These are phyloP conservation scores for Boechera stricta DNA, from an alignment of 345 rosid genomes.

Conservation along the genomic window DNA sequence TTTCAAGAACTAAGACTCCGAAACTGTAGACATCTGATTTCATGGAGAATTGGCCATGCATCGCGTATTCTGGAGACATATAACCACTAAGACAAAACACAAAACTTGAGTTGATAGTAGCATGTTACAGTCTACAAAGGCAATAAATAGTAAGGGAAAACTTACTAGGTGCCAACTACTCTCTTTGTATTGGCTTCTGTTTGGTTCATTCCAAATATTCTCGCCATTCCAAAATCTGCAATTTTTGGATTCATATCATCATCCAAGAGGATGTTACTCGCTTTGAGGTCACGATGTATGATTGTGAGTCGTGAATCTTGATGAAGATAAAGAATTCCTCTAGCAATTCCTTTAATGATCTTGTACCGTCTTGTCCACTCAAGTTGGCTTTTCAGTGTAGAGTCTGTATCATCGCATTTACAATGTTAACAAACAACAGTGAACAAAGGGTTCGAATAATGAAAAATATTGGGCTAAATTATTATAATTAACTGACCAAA, in stretches of 20 bases:
- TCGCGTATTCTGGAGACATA: constrained; percentile 46
- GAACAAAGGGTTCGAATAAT: neutral
- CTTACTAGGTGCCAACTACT: constrained; percentile 62
- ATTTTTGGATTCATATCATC: constrained; percentile 50
- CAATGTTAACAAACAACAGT: neutral
- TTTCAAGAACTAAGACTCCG: constrained; percentile 38
- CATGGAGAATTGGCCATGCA: constrained; percentile 42
- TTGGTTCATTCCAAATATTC: constrained; percentile 47
- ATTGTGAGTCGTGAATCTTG: constrained; percentile 54
- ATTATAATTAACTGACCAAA: constrained; percentile 39
- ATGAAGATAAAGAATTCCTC: constrained; percentile 53
- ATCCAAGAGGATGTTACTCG: constrained; percentile 53
- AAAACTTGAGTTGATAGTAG: neutral
- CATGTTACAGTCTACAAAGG: neutral
- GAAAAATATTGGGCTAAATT: neutral
- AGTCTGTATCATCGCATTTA: constrained; percentile 34
- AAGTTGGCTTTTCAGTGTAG: constrained; percentile 15
- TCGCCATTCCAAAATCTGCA: constrained; percentile 57
- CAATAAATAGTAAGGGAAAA: neutral
- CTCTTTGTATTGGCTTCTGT: constrained; percentile 47
- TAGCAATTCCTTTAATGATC: constrained; percentile 52
- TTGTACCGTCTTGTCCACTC: constrained; percentile 45
- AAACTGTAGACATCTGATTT: constrained; percentile 48
- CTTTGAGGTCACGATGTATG: constrained; percentile 55
- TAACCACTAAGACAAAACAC: constrained; percentile 30